Percentiles rank a stretch among this genome's conserved stretches.
Conservation (phyloP, 176 grass and related monocot species). For the Oryza glumipatula region DNA sequence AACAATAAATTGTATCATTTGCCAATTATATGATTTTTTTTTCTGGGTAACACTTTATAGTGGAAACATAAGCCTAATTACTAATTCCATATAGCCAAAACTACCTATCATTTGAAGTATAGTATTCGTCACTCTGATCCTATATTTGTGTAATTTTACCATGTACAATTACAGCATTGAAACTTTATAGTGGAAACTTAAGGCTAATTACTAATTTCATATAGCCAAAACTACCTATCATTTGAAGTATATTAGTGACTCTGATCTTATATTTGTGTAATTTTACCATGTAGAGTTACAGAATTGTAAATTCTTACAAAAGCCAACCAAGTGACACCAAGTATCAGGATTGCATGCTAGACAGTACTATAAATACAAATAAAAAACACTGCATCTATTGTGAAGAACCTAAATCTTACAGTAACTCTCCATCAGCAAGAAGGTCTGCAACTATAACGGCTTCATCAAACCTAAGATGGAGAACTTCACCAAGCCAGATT, state of each 20-base stretch:
- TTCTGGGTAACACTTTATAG: background rate
- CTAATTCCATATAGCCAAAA: conserved; percentile 5
- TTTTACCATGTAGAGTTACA: conserved; percentile 4
- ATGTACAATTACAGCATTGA: background rate
- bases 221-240: background rate
- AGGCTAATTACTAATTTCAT: too few species aligned
- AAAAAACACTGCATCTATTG: background rate
- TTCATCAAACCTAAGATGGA: conserved; percentile 78
- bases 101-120: conserved; percentile 3
- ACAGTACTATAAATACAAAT: conserved; percentile 1
- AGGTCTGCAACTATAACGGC: conserved; percentile 68
- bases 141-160: conserved; percentile 3
- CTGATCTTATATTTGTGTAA: background rate
- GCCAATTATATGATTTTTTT: background rate
- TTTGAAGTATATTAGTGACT: background rate
- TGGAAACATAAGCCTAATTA: background rate
- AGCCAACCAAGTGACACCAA: background rate
- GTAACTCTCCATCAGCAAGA: conserved; percentile 81
- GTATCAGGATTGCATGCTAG: background rate
- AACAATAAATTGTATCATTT: background rate
- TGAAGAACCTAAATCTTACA: conserved; percentile 65
- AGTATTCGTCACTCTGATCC: background rate
- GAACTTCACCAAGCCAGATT: conserved; percentile 94
- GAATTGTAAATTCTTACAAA: background rate
- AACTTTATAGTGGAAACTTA: background rate